A percentile compares a stretch with the other conserved stretches of the same genome.
Conservation (phyloP, 2,329 filamentous ascomycete genomes). For the Fusarium napiforme region DNA sequence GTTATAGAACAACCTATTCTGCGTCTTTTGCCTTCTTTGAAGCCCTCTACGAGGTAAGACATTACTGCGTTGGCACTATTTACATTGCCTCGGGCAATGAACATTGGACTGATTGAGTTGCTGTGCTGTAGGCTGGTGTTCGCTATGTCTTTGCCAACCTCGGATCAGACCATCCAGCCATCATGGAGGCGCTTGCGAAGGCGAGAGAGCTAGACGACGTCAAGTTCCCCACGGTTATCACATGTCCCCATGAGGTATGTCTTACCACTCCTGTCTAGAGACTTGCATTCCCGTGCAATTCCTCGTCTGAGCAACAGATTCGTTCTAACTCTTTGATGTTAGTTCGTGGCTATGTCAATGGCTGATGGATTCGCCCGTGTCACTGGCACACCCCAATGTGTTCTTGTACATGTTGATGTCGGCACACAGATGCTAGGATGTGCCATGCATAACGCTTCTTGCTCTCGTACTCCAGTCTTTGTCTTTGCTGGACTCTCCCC, state of each 20-base stretch:
- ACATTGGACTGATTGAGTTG: not conserved
- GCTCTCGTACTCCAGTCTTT: constrained; percentile 76
- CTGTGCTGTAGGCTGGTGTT: constrained; percentile 56
- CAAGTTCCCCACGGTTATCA: constrained; percentile 3
- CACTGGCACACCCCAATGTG: constrained; percentile 76
- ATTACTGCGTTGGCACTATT: not conserved
- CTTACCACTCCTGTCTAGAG: not conserved
- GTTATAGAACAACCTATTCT: not conserved
- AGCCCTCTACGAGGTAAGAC: not conserved
- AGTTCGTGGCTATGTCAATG: constrained; percentile 87
- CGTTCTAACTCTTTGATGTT: not conserved
- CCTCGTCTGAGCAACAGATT: not conserved
- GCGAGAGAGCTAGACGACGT: constrained; percentile 58
- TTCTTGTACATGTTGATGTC: constrained; percentile 83
- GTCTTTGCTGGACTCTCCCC: constrained; percentile 82
- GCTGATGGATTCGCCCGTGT: constrained; percentile 81
- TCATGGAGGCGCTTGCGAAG: constrained; percentile 82
- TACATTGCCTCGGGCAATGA: too few species aligned
- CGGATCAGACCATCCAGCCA: constrained; percentile 76
- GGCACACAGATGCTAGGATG: constrained; percentile 81
- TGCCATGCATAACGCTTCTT: constrained; percentile 81
- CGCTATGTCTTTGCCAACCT: constrained; percentile 71
- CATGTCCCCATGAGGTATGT: constrained; percentile 9
- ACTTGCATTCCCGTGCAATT: not conserved
- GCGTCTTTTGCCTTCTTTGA: not conserved